Base-by-base conservation (phyloP, 495 filamentous ascomycete genomes). In the Baudoinia panamericana region DNA sequence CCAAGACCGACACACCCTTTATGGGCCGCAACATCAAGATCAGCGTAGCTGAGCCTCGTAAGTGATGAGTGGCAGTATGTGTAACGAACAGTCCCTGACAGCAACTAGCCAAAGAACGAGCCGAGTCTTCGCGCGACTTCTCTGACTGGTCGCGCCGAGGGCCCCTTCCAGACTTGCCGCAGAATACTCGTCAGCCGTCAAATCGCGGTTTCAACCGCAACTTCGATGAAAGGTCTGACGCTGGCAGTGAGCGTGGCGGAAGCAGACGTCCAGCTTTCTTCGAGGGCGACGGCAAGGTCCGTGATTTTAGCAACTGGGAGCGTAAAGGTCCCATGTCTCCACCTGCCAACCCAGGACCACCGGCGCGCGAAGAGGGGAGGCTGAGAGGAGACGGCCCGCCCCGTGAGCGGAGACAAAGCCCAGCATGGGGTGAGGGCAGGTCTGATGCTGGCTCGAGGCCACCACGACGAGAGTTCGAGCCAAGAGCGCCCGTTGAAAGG, bases 231-330 rank as follows among this genome's bases (percentile, higher is more conserved):
- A 46, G 25, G 7, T 63, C 61, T 17, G 69, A 71, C 34, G 61
- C 56, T 21, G 65, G 67, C 26, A 69, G 69, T 44, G 64, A 67
- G 22, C 59, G 62, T 35, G 69, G 66, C 15, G 43, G 48, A 63
- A 63, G 33, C 56, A 49, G 59, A 26, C 45, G 64, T 18, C 58
- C 59, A n/a, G 55, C 55, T 12, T 62, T 63, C 35, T 63, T 61
- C 45, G 63, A 67, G 46, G 76, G 78, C 44, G 84, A 93, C 55
- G 81, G 82, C 46, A 92, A 86, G 59, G 63, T 80, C 37, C 79
- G 87, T 17, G 84, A 94, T 53, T 82, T 95, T 50, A 69, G 73
- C 43, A 90, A 85, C 63, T 97, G 90, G 90, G 88, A 94, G 60
- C 82, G 90, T 40, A 88, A 85, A 54, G 92, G 90, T 17, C 90